Conservation (phyloP, 2,329 filamentous ascomycete genomes). For the Fusarium pseudoanthophilum region DNA sequence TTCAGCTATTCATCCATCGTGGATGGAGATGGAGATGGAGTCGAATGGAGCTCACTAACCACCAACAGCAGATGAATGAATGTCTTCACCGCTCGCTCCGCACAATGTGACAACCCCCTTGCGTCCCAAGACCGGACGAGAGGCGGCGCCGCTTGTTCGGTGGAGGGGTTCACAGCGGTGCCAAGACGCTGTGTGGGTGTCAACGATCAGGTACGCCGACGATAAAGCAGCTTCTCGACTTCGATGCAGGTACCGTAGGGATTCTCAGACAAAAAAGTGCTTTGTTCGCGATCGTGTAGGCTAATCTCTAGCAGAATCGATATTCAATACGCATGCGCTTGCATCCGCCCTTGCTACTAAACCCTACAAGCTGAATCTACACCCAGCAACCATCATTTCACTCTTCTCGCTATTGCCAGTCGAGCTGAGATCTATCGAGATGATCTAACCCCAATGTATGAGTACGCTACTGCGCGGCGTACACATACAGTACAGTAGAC, state of each 20-base stretch:
- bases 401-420: conserved; percentile 7
- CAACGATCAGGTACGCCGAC: conserved; percentile 16
- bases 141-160: conserved; percentile 27
- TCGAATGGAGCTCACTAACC: neutral
- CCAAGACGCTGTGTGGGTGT: conserved; percentile 22
- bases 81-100: conserved; percentile 33
- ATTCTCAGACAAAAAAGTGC: conserved; percentile 12
- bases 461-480: conserved; percentile 27
- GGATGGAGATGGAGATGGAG: neutral
- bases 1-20: conserved; percentile 1
- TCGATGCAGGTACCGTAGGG: conserved; percentile 13
- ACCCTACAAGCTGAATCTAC: conserved; percentile 8
- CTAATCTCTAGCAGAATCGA: conserved; percentile 9
- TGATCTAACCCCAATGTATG: neutral
- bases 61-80: conserved; percentile 12
- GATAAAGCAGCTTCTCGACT: neutral
- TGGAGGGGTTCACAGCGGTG: neutral
- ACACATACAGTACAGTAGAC: neutral
- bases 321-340: conserved; percentile 12
- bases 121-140: conserved; percentile 20
- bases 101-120: conserved; percentile 31
- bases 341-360: neutral
- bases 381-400: conserved; percentile 8
- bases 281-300: conserved; percentile 17
- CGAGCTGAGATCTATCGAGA: conserved; percentile 32